Evolutionary conservation across 208 protist genomes (phyloP).

Genomic region (Trypanosoma lewisi): DNA sequence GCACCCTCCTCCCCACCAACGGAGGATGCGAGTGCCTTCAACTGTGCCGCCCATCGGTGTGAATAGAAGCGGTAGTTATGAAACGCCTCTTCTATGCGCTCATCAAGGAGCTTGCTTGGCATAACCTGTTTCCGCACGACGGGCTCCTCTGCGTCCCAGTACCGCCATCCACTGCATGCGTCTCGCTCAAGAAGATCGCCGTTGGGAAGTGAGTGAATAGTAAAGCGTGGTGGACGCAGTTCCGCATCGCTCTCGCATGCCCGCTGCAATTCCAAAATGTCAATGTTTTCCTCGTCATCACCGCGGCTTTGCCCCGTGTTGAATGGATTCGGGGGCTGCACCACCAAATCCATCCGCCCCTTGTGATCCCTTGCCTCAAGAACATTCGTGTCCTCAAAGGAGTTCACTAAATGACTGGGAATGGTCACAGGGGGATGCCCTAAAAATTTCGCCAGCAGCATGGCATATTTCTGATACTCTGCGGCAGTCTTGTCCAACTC

Average conservation of each 20-base stretch:
- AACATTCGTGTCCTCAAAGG: conserved; percentile 11
- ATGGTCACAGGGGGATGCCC: conserved; percentile 1
- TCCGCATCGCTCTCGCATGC: background rate
- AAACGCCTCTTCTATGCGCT: conserved; percentile 30
- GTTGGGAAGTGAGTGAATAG: conserved; percentile 36
- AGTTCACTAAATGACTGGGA: conserved; percentile 15
- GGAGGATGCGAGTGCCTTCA: conserved; percentile 17
- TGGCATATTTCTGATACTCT: conserved; percentile 1
- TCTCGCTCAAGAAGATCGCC: conserved; percentile 51
- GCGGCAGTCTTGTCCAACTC: conserved; percentile 1
- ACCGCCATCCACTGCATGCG: conserved; percentile 21
- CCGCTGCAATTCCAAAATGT: background rate
- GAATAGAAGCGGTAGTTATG: conserved; percentile 49
- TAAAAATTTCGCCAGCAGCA: conserved; percentile 5
- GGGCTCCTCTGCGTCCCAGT: conserved; percentile 29
- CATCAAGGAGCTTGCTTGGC: conserved; percentile 49
- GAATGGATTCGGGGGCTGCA: background rate
- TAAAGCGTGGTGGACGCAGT: conserved; percentile 29
- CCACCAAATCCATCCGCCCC: background rate
- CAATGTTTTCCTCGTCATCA: background rate
- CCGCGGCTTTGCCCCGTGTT: background rate
- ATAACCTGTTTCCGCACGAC: background rate
- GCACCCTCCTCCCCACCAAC: conserved; percentile 27
- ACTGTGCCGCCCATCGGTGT: conserved; percentile 29
- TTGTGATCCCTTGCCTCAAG: conserved; percentile 17